Base-by-base conservation (phyloP, 2,329 filamentous ascomycete genomes). In the Colletotrichum navitas region DNA sequence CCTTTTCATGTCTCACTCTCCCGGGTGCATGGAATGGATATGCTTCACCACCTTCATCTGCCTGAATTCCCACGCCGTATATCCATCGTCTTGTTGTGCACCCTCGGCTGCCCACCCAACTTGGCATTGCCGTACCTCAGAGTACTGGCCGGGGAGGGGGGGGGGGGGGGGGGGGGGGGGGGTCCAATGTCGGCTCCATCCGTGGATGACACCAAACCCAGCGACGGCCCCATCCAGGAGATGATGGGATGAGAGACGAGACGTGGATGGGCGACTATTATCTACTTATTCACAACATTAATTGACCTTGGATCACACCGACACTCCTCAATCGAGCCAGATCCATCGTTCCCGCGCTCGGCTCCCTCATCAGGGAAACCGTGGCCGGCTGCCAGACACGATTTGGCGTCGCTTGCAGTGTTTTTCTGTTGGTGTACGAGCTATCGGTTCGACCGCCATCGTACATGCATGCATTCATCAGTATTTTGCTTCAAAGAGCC, bases 191-290 rank as follows among this genome's bases (percentile, higher is more conserved):
- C 63, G 65, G 60, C 52, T 47, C 52, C 58, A 52, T 71, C 43
- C 49, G 58, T 51, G 56, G n/a, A 62, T 58, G 68, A 60, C 39
- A 54, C 68, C 52, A 68, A 39, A 65, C 52, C 68, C 65, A 63
- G 56, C 52, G 52, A 32, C 59, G 59, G 68, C 68, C 68, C 52
- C 68, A 68, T 63, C 52, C 68, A 52, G 65, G 68, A 63, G 65
- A 68, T 71, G 65, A 68, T 71, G 68, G 54, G 65, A 68, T 54
- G 68, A 71, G 65, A 68, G 59, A 71, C 51, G 68, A 71, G 58
- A 63, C 59, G 54, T 60, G 59, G 45, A 55, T 47, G 55, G 11
- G 47, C 45, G 3, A 60, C 36, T 24, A 14, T 39, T 10, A 21
- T 49, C 32, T n/a, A n/a, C 21, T 21, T 29, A 18, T 32, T 41